Evolutionary conservation across 2,329 filamentous ascomycete genomes (phyloP), one percentile per base, ranked within the genome.

Genomic region (Sporothrix luriei): DNA sequence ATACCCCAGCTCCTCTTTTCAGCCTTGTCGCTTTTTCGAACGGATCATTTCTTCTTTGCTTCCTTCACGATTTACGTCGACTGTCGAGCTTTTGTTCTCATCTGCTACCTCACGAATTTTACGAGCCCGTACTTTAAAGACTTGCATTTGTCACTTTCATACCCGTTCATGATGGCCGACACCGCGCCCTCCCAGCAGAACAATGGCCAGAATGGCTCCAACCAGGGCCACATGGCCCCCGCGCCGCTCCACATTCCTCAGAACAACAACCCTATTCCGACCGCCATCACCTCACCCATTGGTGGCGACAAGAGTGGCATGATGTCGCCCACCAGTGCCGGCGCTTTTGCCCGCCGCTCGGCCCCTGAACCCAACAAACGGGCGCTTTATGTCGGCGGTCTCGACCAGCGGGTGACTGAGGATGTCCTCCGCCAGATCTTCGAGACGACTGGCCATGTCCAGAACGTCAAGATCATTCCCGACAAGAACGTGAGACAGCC

Each of bases 381-480:
- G 78, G 95, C 95, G 70, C 84, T 99, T 72, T 99, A 99, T 77
- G 92, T 99, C 71, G 95, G 95, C 73, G 95, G 95, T 69, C 84
- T 99, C 75, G 95, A 99, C 79, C 93, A 94, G 76, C 88, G 95
- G 74, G 94, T 98, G 73, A 97, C 94, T 43, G 94, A 98, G 81
- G 94, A 98, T 78, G 93, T 98, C 69, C 82, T 98, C 79, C 93
- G 93, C 78, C 94, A 98, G 81, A 98, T 98, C 76, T 99, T 99
- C 78, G 95, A 99, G 84, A 99, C 95, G 7, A 97, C 94, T 71
- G 95, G 95, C 70, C 95, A 99, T 82, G 95, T 99, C 74, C 91
- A 97, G 82, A 97, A 93, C 78, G 95, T 99, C 79, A 99, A 99
- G 86, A 97, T 99, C 78, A 99, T 99, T 79, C 95, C 95, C 67